phyloP scores from a whole-genome alignment of 2,329 filamentous ascomycete species.

The Myotisia sp. region DNA sequence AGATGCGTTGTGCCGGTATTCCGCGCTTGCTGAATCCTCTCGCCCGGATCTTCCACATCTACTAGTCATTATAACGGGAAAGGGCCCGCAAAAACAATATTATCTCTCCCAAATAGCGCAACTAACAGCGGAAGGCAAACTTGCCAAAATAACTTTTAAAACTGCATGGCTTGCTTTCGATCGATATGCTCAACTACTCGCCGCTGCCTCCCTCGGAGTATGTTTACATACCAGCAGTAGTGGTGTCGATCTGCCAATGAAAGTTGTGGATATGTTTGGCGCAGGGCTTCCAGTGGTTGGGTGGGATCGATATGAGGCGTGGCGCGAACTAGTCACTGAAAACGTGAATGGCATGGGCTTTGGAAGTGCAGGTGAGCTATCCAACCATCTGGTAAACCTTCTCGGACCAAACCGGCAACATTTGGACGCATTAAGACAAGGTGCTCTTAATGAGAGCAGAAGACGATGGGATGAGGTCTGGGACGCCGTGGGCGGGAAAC shows the following conservation, averaged over 20 bases:
- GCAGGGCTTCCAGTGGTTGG: conserved; percentile 80
- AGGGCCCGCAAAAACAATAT: conserved; percentile 66
- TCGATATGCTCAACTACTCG: conserved; percentile 74
- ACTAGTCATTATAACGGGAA: conserved; percentile 86
- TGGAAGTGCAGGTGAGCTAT: conserved; percentile 52
- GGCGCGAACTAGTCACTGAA: conserved; percentile 79
- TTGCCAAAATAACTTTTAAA: conserved; percentile 55
- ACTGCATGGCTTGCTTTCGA: conserved; percentile 75
- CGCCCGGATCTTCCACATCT: conserved; percentile 45
- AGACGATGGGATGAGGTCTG: conserved; percentile 86
- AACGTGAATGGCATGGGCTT: conserved; percentile 79
- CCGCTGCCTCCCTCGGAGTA: conserved; percentile 74
- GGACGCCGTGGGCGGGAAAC: conserved; percentile 62
- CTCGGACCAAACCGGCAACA: conserved; percentile 43
- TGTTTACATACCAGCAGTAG: conserved; percentile 88
- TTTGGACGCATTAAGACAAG: conserved; percentile 48
- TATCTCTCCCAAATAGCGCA: conserved; percentile 54
- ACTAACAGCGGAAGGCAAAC: conserved; percentile 47
- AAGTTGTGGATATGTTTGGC: conserved; percentile 98
- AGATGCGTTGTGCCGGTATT: conserved; percentile 64
- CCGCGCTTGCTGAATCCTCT: conserved; percentile 35
- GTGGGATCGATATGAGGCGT: conserved; percentile 74
- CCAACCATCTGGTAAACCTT: conserved; percentile 47
- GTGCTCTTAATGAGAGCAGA: conserved; percentile 59
- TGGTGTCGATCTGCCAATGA: conserved; percentile 95